Conservation (phyloP, 768 basidiomycete species). For the Rhizopogon sp. region DNA sequence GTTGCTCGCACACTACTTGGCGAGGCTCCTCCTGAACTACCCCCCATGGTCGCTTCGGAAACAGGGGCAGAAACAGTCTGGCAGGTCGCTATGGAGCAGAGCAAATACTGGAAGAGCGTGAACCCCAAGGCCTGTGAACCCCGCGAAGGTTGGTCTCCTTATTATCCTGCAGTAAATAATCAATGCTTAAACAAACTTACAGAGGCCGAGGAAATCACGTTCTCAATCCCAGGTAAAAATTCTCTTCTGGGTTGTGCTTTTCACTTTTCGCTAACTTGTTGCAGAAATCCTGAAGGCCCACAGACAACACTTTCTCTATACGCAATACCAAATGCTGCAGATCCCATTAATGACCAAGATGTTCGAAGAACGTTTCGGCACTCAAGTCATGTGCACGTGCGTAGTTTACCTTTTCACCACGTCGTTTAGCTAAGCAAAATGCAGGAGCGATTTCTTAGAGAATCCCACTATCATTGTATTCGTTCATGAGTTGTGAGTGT, state of each 20-base stretch:
- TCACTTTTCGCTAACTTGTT: conserved; percentile 2
- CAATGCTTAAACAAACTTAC: background rate
- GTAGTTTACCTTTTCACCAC: conserved; percentile 20
- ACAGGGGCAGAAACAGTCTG: conserved; percentile 86
- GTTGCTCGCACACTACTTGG: conserved; percentile 88
- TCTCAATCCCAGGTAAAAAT: conserved; percentile 62
- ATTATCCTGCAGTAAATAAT: background rate
- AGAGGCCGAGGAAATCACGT: conserved; percentile 61
- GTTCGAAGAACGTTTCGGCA: conserved; percentile 67
- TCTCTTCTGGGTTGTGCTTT: background rate
- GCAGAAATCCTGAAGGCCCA: conserved; percentile 85
- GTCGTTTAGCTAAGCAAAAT: background rate
- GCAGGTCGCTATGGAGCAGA: conserved; percentile 83
- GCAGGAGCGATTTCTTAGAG: conserved; percentile 72
- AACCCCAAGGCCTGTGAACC: conserved; percentile 81
- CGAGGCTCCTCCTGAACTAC: conserved; percentile 73
- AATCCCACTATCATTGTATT: conserved; percentile 79
- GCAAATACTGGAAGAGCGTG: conserved; percentile 87
- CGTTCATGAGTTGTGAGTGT: conserved; percentile 88
- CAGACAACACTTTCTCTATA: conserved; percentile 77
- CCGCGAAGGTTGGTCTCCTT: conserved; percentile 52
- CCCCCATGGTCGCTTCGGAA: conserved; percentile 70
- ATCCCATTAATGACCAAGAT: conserved; percentile 68
- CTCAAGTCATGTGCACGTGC: conserved; percentile 89
- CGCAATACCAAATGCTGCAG: conserved; percentile 72